These are phyloP conservation scores for Candida sphagnicola DNA, from an alignment of 805 yeast genomes.

Conservation along the genomic window DNA sequence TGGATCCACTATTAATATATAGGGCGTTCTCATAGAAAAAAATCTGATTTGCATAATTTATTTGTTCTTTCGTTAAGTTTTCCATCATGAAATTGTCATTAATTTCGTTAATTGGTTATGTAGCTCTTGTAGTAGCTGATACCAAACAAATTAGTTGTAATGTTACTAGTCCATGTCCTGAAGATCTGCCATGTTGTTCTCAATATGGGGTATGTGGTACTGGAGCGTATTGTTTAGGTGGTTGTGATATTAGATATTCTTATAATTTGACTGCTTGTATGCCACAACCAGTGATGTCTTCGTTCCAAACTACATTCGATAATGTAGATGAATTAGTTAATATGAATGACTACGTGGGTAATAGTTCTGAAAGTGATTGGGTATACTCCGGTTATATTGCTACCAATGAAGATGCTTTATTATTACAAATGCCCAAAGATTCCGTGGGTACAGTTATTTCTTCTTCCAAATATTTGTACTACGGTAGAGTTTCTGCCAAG, in stretches of 20 bases:
- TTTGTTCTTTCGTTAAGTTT: not conserved
- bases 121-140: not conserved
- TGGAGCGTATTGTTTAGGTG: slow-evolving; percentile 76
- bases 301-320: slow-evolving; percentile 38
- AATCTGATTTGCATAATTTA: too few species aligned
- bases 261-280: slow-evolving; percentile 66
- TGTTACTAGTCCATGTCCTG: slow-evolving; percentile 61
- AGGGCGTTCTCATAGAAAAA: too few species aligned
- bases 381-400: slow-evolving; percentile 59
- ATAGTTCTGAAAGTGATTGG: slow-evolving; percentile 66
- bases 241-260: slow-evolving; percentile 79
- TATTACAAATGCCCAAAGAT: slow-evolving; percentile 73
- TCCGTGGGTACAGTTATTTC: slow-evolving; percentile 78
- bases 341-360: slow-evolving; percentile 56
- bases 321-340: slow-evolving; percentile 19
- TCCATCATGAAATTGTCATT: not conserved
- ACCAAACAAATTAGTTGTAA: slow-evolving; percentile 39
- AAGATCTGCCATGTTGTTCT: slow-evolving; percentile 79
- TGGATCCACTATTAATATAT: too few species aligned
- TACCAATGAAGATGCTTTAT: slow-evolving; percentile 46
- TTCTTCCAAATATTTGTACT: slow-evolving; percentile 79
- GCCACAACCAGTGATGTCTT: slow-evolving; percentile 76
- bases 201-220: slow-evolving; percentile 78
- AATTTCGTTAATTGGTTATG: not conserved
- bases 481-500: slow-evolving; percentile 70